Evolutionary conservation across 768 basidiomycete species (phyloP).

Genomic region (Rhodotorula toruloides): DNA sequence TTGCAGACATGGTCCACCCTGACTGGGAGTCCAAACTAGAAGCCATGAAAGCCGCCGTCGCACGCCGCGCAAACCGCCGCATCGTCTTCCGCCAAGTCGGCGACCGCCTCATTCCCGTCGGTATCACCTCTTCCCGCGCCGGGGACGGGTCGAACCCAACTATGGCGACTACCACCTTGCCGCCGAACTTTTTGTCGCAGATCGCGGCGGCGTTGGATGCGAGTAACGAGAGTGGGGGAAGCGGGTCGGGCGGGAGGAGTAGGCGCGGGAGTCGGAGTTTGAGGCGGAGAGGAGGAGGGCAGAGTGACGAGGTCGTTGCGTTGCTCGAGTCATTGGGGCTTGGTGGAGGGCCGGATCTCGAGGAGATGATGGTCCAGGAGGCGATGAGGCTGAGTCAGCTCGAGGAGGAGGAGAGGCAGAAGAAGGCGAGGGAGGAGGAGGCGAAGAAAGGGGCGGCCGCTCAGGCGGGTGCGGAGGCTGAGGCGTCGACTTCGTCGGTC

Average conservation of each 20-base stretch:
- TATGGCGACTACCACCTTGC: slow-evolving; percentile 31
- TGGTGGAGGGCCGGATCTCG: slow-evolving; percentile 37
- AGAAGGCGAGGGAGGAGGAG: slow-evolving; percentile 47
- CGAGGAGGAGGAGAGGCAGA: slow-evolving; percentile 90
- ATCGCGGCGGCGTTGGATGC: slow-evolving; percentile 37
- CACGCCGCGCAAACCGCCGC: slow-evolving; percentile 88
- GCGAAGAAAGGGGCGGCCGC: background rate
- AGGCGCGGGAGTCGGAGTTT: slow-evolving; percentile 10
- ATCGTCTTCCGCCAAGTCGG: slow-evolving; percentile 99
- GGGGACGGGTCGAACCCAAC: slow-evolving; percentile 55
- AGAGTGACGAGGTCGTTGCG: slow-evolving; percentile 25
- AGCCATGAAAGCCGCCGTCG: slow-evolving; percentile 87
- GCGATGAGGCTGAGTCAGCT: slow-evolving; percentile 92
- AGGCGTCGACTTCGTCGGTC: background rate
- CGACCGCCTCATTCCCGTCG: slow-evolving; percentile 92
- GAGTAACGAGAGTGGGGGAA: slow-evolving; percentile 9
- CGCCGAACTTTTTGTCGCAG: slow-evolving; percentile 28
- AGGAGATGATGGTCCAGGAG: slow-evolving; percentile 94
- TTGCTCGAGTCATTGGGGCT: slow-evolving; percentile 30
- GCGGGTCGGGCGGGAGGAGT: slow-evolving; percentile 6
- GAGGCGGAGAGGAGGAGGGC: background rate
- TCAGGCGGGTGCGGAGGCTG: background rate
- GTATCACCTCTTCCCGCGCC: slow-evolving; percentile 82
- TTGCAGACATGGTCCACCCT: slow-evolving; percentile 79
- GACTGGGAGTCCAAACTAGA: slow-evolving; percentile 97